A percentile compares a stretch with the other conserved stretches of the same genome.
Conservation (phyloP, 352 stramenopile genomes). For the Blastocystis sp. region DNA sequence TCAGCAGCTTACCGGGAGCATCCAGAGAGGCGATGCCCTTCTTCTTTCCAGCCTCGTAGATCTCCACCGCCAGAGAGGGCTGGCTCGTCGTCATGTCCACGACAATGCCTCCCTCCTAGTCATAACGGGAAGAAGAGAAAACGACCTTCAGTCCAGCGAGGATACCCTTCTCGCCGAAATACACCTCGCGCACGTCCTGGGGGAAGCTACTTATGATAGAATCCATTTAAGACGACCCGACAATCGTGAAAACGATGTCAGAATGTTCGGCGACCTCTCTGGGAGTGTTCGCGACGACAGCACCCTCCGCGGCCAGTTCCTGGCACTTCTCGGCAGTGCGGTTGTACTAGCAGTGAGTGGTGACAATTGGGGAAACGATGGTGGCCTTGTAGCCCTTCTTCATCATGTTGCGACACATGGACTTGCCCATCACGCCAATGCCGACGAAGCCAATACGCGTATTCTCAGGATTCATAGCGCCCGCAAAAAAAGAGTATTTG, state of each 20-base stretch:
- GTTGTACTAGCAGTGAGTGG: conserved; percentile 74
- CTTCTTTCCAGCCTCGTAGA: conserved; percentile 79
- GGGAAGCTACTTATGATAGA: conserved; percentile 12
- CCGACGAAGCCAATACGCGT: conserved; percentile 80
- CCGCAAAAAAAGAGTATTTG: neutral
- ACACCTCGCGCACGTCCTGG: conserved; percentile 77
- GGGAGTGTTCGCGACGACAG: conserved; percentile 78
- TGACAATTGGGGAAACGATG: conserved; percentile 70
- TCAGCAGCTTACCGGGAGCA: conserved; percentile 58
- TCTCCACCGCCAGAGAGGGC: conserved; percentile 82
- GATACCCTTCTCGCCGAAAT: conserved; percentile 69
- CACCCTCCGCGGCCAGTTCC: conserved; percentile 78
- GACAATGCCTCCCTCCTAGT: conserved; percentile 78
- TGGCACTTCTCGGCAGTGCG: conserved; percentile 81
- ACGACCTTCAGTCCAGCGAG: conserved; percentile 55
- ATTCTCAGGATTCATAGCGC: conserved; percentile 66
- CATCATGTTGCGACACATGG: conserved; percentile 83
- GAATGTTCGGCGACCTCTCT: conserved; percentile 80
- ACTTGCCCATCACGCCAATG: conserved; percentile 82
- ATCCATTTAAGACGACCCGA: conserved; percentile 75
- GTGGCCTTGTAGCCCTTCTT: conserved; percentile 82
- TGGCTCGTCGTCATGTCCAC: conserved; percentile 86
- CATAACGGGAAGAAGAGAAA: neutral
- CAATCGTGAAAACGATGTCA: conserved; percentile 85
- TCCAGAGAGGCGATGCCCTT: conserved; percentile 71